These are phyloP conservation scores for Saitozyma podzolica DNA, from an alignment of 768 basidiomycete genomes.

Conservation along the genomic window DNA sequence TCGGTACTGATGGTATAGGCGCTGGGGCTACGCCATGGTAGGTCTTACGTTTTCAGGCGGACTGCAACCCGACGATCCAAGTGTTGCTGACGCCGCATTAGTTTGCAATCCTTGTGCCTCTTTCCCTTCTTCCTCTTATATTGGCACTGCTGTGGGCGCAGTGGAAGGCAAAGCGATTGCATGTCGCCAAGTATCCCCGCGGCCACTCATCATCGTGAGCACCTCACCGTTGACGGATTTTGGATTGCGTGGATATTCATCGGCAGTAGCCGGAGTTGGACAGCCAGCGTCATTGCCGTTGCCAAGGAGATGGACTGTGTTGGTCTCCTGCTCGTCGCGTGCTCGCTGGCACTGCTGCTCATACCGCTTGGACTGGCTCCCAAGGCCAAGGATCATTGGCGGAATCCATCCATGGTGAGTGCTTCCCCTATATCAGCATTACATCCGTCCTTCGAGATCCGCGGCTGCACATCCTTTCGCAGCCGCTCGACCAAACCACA, in stretches of 20 bases:
- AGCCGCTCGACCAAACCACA: too few species aligned
- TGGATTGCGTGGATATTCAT: background rate
- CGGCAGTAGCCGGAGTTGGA: constrained; percentile 16
- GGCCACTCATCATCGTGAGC: background rate
- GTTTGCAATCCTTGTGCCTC: constrained; percentile 51
- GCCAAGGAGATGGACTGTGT: constrained; percentile 43
- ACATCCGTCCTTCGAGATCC: background rate
- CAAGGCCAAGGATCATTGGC: constrained; percentile 36
- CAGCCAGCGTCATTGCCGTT: constrained; percentile 15
- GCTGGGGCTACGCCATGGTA: constrained; percentile 55
- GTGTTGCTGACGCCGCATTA: constrained; percentile 1
- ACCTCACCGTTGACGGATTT: too few species aligned
- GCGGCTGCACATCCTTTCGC: background rate
- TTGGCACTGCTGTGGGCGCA: constrained; percentile 52
- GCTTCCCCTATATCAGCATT: background rate
- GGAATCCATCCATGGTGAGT: constrained; percentile 45
- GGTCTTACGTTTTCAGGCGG: constrained; percentile 1
- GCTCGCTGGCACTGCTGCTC: constrained; percentile 48
- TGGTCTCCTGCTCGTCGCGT: constrained; percentile 50
- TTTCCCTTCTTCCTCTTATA: constrained; percentile 50
- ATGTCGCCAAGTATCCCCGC: background rate
- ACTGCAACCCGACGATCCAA: background rate
- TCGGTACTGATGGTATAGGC: constrained; percentile 34
- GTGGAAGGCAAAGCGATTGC: constrained; percentile 34
- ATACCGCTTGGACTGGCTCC: constrained; percentile 51